Evolutionary conservation across 2,329 filamentous ascomycete species (phyloP), one percentile per base, ranked within the genome.

Genomic region (Aspergillus sp.): DNA sequence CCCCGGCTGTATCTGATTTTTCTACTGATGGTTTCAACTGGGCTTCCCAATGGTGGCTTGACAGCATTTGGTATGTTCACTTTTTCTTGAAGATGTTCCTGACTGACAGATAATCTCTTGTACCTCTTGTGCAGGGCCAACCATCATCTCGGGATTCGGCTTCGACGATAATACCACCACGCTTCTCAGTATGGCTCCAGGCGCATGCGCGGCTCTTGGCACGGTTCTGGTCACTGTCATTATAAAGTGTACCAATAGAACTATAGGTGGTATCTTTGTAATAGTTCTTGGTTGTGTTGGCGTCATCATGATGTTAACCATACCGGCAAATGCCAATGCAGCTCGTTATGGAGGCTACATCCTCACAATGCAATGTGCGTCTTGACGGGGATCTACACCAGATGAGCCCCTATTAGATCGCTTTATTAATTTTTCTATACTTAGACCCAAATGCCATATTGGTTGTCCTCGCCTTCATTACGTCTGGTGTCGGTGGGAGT

Each of bases 131-230:
- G 13, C 47, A 57, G 58, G 58, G 13, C 58, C 58, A 12, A 52
- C 43, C 5, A 60, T 60, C 53, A 19, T 60, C 17, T 9, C 19
- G 5, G 47, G 47, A 10, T 60, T 60, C 21, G 53, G 58, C 32
- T 55, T 17, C 25, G 23, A 28, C 25, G 23, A n/a, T 30, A 21
- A 12, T 7, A 52, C 15, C 15, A 51, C 47, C 5, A 43, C 19
- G 4, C 53, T 60, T 2, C 50, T 60, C n/a, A 56, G 41, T 17
- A 60, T 60, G 48, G 58, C 45, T 21, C 58, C 2, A 53, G 28
- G 28, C 3, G 28, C 28, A 30, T 30, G 53, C 10, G 58, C 45
- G 12, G 47, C 45, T 21, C 76, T 73, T 1, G 75, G 74, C 1
- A 60, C 48, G 15, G 13, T 30, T 19, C 9, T 51, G 21, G 53